These are phyloP conservation scores for Musa itinerans DNA, from an alignment of 176 grass and related monocot species.

Conservation along the genomic window DNA sequence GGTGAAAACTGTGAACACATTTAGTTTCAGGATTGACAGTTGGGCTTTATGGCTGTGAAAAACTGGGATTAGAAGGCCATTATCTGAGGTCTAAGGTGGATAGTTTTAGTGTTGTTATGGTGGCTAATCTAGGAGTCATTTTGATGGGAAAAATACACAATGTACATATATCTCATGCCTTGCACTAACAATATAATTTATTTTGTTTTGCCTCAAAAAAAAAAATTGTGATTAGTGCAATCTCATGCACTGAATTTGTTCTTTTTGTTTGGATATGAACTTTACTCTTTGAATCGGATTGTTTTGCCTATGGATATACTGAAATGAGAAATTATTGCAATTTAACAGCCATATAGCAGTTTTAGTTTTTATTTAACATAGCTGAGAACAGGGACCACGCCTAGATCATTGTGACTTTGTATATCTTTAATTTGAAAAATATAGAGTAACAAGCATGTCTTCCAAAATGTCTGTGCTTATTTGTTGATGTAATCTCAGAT, in stretches of 20 bases:
- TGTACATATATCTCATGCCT: too few relatives aligned
- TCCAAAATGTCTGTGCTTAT: background rate
- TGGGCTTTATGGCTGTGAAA: background rate
- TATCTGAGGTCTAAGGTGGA: too few relatives aligned
- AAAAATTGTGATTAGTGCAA: too few relatives aligned
- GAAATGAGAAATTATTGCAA: too few relatives aligned
- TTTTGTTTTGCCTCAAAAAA: too few relatives aligned
- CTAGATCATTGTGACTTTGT: background rate
- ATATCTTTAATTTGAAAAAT: background rate
- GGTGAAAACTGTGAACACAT: background rate
- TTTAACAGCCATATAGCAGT: background rate
- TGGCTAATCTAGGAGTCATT: background rate
- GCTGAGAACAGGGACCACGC: background rate
- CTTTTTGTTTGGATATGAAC: too few relatives aligned
- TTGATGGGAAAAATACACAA: too few relatives aligned
- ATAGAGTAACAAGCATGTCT: background rate
- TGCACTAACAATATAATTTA: too few relatives aligned
- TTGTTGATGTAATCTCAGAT: slow-evolving; percentile 28
- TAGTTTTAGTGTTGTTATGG: background rate
- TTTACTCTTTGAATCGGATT: too few relatives aligned
- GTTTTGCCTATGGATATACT: too few relatives aligned
- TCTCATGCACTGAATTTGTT: too few relatives aligned
- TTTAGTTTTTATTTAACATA: background rate
- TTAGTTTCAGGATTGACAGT: background rate
- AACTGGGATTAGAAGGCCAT: too few relatives aligned